Base-by-base conservation (phyloP, 345 rosid genomes). In the Populus pruinosa region DNA sequence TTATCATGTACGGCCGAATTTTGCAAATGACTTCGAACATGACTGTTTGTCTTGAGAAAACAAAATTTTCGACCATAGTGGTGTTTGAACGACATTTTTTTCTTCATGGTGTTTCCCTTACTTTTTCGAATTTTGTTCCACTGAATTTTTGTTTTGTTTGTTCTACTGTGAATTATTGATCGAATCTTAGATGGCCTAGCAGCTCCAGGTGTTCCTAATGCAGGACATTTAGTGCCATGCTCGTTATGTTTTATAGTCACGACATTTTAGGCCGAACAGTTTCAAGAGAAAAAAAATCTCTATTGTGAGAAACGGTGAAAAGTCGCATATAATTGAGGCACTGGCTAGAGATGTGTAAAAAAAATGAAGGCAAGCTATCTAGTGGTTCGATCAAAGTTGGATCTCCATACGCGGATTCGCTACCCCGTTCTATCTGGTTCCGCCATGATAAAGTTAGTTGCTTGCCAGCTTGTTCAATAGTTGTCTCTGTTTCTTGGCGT, bases 1-100 rank as follows among this genome's bases (percentile, higher is more conserved):
- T 41, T 35, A 36, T 72, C 5, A 72, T 78, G 55, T 65, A 35
- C 18, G 21, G 39, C 67, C 25, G 55, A 79, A 74, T 49, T 69
- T 33, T 33, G 68, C 67, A 23, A 13, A 21, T 2, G 20, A 16
- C 76, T 49, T 72, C 5, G 49, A 35, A 21, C 11, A 29, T 17
- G 69, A 47, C 8, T 69, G 68, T 66, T 66, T 43, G 36, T 71
- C 43, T 6, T 62, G 31, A 43, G 43, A 20, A 44, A 20, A 25
- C 29, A 64, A 17, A 47, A 5, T 49, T 67, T 16, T 61, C 21
- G 25, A 29, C 62, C 20, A 41, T 23, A 8, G 66, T 7, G 72
- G 31, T 76, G 53, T 65, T 33, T 47, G 33, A 5, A 44, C 43
- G 53, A 31, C 62, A 43, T 33, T 8, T 53, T 0, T 71, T 55